A percentile compares a stretch with the other conserved stretches of the same genome.
Conservation (phyloP, 2,329 filamentous ascomycete species). For the Fusarium albosuccineum region DNA sequence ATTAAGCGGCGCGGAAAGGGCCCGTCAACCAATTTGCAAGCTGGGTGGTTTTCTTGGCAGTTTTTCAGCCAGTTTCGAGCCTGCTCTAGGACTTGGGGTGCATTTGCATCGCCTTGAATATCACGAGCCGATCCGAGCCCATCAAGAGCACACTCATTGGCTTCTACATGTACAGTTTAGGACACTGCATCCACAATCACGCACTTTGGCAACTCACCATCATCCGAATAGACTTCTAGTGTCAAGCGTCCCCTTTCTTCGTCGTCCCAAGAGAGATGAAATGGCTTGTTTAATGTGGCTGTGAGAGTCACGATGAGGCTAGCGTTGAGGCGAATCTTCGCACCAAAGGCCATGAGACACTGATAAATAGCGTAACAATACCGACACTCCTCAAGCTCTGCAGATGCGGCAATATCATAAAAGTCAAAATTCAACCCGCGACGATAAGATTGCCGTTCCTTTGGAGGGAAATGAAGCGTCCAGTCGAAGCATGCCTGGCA, state of each 20-base stretch:
- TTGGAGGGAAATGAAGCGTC: neutral
- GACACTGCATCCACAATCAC: neutral
- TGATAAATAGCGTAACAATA: neutral
- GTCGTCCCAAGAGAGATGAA: neutral
- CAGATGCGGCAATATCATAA: neutral
- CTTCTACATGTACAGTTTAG: neutral
- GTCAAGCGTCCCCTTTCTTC: neutral
- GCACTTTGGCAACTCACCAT: neutral
- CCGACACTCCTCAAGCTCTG: neutral
- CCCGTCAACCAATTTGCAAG: neutral
- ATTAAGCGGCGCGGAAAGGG: neutral
- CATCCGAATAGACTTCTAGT: neutral
- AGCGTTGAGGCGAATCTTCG: neutral
- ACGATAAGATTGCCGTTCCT: neutral
- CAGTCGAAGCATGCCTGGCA: constrained; percentile 5
- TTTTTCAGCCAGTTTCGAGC: neutral
- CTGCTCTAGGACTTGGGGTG: neutral
- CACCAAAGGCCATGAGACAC: neutral
- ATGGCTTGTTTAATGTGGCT: neutral
- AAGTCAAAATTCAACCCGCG: neutral
- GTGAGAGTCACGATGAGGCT: neutral
- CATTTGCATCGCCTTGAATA: accelerated
- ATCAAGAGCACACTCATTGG: neutral
- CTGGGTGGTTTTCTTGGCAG: neutral
- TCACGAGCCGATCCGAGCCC: neutral